Conservation (phyloP, 805 yeast species). For the Pichia eremophila region DNA sequence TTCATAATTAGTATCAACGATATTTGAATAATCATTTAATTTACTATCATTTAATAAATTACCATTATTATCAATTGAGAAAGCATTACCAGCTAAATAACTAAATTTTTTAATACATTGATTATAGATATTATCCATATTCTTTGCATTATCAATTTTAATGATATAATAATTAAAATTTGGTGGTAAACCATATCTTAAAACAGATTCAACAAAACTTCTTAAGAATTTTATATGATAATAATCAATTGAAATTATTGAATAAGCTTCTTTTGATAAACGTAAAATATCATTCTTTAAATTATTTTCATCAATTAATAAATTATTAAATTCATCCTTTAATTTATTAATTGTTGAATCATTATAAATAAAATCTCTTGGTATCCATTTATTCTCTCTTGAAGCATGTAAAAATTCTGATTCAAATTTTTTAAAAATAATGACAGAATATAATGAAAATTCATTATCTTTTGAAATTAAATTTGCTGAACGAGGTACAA, state of each 20-base stretch:
- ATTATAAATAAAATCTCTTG: slow-evolving; percentile 84
- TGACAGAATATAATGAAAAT: slow-evolving; percentile 62
- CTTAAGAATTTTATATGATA: slow-evolving; percentile 82
- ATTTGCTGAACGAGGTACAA: slow-evolving; percentile 85
- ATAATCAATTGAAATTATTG: slow-evolving; percentile 81
- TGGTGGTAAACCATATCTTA: slow-evolving; percentile 96
- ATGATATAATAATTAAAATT: slow-evolving; percentile 54
- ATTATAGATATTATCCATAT: slow-evolving; percentile 48
- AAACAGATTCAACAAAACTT: slow-evolving; percentile 83
- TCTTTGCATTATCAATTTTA: slow-evolving; percentile 26
- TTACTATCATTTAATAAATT: slow-evolving; percentile 47
- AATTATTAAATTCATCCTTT: slow-evolving; percentile 70
- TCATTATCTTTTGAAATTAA: slow-evolving; percentile 66
- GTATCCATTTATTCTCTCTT: slow-evolving; percentile 83
- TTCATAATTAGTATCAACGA: slow-evolving; percentile 92
- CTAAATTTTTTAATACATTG: slow-evolving; percentile 72
- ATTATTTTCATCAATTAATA: slow-evolving; percentile 64
- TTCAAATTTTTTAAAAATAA: slow-evolving; percentile 74
- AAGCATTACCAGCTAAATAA: slow-evolving; percentile 86
- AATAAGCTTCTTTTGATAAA: slow-evolving; percentile 80
- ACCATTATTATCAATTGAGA: slow-evolving; percentile 57
- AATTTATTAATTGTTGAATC: slow-evolving; percentile 64
- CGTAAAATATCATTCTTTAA: slow-evolving; percentile 71
- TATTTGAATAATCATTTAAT: slow-evolving; percentile 78
- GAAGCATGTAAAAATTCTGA: slow-evolving; percentile 59